phyloP scores from a whole-genome alignment of 441 rosid genomes.

The Eutrema salsugineum region DNA sequence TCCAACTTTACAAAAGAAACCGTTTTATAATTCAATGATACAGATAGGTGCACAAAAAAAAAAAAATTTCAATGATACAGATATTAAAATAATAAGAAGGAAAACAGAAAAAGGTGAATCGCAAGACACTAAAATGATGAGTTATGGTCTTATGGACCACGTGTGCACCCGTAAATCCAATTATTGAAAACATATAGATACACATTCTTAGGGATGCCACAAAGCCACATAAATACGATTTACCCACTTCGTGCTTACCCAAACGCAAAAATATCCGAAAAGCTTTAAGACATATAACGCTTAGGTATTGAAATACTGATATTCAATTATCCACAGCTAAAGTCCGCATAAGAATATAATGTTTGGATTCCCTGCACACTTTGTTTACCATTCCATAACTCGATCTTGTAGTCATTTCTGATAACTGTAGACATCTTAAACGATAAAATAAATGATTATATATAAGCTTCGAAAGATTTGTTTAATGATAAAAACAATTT shows the following conservation, averaged over 20 bases:
- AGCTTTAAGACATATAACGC: not conserved
- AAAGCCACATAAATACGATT: not conserved
- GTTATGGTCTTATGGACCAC: constrained; percentile 29
- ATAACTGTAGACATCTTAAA: too few species aligned
- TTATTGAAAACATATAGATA: constrained; percentile 1
- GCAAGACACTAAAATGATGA: constrained; percentile 19
- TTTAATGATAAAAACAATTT: too few species aligned
- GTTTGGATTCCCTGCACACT: too few species aligned
- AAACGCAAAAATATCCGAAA: too few species aligned
- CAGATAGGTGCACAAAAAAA: too few species aligned
- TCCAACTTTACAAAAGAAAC: constrained; percentile 14
- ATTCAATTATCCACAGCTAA: too few species aligned
- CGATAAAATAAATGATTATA: too few species aligned
- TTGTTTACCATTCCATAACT: too few species aligned
- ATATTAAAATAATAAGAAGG: not conserved
- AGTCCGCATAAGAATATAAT: too few species aligned
- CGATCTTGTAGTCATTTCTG: too few species aligned
- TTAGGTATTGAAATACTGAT: not conserved
- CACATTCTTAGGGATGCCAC: not conserved
- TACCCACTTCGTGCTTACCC: not conserved
- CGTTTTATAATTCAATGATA: not conserved
- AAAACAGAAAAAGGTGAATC: not conserved
- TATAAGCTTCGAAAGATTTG: too few species aligned
- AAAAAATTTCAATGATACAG: not conserved
- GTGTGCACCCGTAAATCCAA: constrained; percentile 25